Base-by-base conservation (phyloP, 805 yeast genomes). In the Lipomyces spencermartinsiae region DNA sequence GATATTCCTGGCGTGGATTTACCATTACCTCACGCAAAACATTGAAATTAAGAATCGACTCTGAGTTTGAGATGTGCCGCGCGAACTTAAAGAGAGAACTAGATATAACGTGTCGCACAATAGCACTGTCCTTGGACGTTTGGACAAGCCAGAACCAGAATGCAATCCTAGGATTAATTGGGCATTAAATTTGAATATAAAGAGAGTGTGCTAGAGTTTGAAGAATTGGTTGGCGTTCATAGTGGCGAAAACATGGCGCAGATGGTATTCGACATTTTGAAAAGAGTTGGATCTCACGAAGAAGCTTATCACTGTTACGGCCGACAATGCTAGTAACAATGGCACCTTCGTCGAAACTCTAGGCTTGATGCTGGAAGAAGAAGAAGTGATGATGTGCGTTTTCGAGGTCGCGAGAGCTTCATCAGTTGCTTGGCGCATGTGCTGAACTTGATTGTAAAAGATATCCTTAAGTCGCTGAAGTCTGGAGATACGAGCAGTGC, bases 251-350 rank as follows among this genome's bases (percentile, higher is more conserved):
- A n/a, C n/a, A n/a, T n/a, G n/a, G n/a, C n/a, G n/a, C n/a, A n/a
- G n/a, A n/a, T n/a, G n/a, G n/a, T n/a, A n/a, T n/a, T n/a, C n/a
- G n/a, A n/a, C n/a, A n/a, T n/a, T n/a, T n/a, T n/a, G n/a, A n/a
- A n/a, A n/a, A n/a, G n/a, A n/a, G n/a, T n/a, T n/a, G n/a, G n/a
- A n/a, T 54, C 58, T 54, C 58, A 25, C 31, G 22, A 22, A 14
- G 25, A 54, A 54, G 58, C 58, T 54, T 54, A n/a, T 54, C 31
- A 54, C 58, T 19, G 25, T 54, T 25, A 54, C 58, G 4, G 58
- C 22, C n/a, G 51, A 46, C 22, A 46, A 46, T 46, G 51, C 51
- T 46, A 16, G 22, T 46, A 46, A 46, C 22, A 46, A 46, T 54
- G 29, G 31, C 31, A 54, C 58, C 25, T 25, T 19, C 22, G 22